Evolutionary conservation across 1,139 yeast species (phyloP), one percentile per base, ranked within the genome.

Genomic region (Geotrichum fermentans): DNA sequence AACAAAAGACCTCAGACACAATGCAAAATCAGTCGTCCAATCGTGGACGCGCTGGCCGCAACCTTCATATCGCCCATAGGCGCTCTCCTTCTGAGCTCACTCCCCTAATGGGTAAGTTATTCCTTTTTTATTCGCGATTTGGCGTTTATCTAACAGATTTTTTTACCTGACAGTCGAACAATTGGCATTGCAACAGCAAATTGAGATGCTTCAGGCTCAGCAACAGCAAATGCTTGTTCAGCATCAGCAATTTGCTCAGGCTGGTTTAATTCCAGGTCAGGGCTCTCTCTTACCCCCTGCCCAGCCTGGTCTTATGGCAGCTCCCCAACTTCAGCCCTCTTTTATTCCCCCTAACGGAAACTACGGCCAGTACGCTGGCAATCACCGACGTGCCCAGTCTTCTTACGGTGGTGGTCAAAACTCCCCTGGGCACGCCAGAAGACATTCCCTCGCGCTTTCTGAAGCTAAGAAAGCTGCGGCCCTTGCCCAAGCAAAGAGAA

Each of bases 381-480:
- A 20, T 21, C 52, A 49, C 30, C 58, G 69, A 26, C 57, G 70
- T 1, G 39, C 28, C 39, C 39, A 34, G 24, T 35, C 45, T 16
- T 65, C 68, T 18, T 69, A 64, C 51, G 64, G 69, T 13, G 59
- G 63, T 10, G 40, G 21, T 30, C 50, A 32, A 40, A 52, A 32
- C 51, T 40, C 43, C 24, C 41, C 41, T 36, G 96, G 97, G 35
- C 98, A 92, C 63, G 73, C 77, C 45, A 80, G 98, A 70, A 79
- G 98, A 66, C 98, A 92, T 63, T 89, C 97, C 0, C 72, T 92
- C 54, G 97, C 96, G 1, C 73, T 92, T 52, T 83, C 83, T 52
- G 98, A 92, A 67, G 98, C 98, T n/a, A 90, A 87, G 61, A 83
- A 84, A 58, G 97, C 97, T 4, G 98, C 98, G 14, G 96, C 96